phyloP scores from a whole-genome alignment of 805 yeast species.

The Pichia nanzhaoensis region DNA sequence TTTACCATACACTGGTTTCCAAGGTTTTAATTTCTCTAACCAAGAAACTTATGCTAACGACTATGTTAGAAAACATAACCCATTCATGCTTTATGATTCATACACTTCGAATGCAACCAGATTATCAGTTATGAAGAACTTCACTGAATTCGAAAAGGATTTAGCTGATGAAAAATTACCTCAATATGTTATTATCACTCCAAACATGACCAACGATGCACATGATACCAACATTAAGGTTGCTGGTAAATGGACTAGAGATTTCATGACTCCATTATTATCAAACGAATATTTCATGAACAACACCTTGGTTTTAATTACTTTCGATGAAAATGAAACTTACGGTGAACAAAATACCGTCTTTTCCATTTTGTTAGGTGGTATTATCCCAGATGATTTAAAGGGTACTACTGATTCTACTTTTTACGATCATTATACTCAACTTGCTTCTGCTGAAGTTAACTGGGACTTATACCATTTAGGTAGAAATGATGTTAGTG shows the following conservation, averaged over 20 bases:
- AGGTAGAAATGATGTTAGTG: conserved; percentile 45
- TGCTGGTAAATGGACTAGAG: conserved; percentile 41
- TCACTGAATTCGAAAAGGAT: conserved; percentile 38
- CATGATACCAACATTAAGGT: conserved; percentile 41
- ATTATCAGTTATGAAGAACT: conserved; percentile 40
- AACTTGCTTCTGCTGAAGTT: conserved; percentile 41
- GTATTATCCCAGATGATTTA: conserved; percentile 35
- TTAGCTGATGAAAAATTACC: conserved; percentile 36
- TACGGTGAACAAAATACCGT: conserved; percentile 40
- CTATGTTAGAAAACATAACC: conserved; percentile 49
- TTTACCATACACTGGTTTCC: conserved; percentile 45
- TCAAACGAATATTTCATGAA: conserved; percentile 41
- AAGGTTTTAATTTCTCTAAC: conserved; percentile 40
- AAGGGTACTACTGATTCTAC: conserved; percentile 41
- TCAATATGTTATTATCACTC: conserved; percentile 48
- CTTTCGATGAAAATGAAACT: conserved; percentile 45
- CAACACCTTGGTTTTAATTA: conserved; percentile 38
- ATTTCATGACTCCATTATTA: conserved; percentile 39
- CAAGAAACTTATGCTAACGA: conserved; percentile 38
- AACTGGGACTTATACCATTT: conserved; percentile 45
- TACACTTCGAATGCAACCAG: conserved; percentile 32
- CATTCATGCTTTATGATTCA: conserved; percentile 38
- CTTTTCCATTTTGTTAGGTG: conserved; percentile 41
- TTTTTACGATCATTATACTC: conserved; percentile 48
- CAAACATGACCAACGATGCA: conserved; percentile 49